Percentiles rank a stretch among this genome's conserved stretches.
Evolutionary conservation across 169 alveolate species (phyloP).

Genomic region (Plasmodium cynomolgi): DNA sequence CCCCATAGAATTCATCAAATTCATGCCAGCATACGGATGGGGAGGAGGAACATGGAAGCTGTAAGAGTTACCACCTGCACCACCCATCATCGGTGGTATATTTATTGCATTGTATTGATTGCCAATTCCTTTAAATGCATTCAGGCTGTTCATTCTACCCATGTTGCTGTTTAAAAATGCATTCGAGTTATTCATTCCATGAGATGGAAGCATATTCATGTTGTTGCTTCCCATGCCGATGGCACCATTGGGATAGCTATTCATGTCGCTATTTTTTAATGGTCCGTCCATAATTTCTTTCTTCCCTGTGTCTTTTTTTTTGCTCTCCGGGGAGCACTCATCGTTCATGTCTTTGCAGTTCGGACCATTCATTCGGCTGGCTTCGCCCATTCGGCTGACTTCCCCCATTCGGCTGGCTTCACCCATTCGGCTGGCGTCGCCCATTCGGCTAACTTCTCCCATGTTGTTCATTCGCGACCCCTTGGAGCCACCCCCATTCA

Average conservation of each 20-base stretch:
- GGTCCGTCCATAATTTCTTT: neutral
- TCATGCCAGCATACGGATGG: slow-evolving; percentile 5
- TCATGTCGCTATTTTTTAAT: neutral
- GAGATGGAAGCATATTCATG: neutral
- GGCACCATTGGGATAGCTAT: neutral
- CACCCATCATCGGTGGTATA: slow-evolving; percentile 1
- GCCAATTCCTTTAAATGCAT: neutral
- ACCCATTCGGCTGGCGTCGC: neutral
- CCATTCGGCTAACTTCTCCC: neutral
- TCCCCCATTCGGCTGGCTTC: neutral
- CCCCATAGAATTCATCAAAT: slow-evolving; percentile 17
- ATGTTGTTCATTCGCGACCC: neutral
- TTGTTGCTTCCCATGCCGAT: slow-evolving; percentile 8
- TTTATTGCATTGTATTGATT: slow-evolving; percentile 17
- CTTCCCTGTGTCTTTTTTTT: neutral
- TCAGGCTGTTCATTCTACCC: neutral
- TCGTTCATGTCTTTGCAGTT: slow-evolving; percentile 3
- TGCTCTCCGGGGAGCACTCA: neutral
- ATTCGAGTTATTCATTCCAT: neutral
- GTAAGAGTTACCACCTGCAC: slow-evolving; percentile 6
- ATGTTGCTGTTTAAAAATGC: neutral
- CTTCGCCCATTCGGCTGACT: neutral
- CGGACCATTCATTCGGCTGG: neutral
- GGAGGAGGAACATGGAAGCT: neutral
- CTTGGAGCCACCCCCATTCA: neutral